A percentile compares a stretch with the other conserved stretches of the same genome.
phyloP scores from a whole-genome alignment of 2,329 filamentous ascomycete species.

The Celoporthe dispersa region DNA sequence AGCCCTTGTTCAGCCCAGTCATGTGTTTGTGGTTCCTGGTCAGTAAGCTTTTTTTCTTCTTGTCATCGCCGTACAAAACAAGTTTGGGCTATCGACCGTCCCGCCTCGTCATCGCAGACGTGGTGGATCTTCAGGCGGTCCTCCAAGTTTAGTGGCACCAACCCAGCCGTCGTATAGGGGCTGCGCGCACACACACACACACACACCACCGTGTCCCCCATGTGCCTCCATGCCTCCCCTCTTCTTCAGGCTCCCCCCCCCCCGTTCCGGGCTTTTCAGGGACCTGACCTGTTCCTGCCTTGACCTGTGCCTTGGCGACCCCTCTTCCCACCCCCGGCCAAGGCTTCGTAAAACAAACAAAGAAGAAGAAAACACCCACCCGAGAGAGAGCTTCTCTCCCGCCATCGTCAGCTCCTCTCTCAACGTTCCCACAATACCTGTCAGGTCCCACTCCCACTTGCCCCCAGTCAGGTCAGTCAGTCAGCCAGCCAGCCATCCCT shows the following conservation, averaged over 20 bases:
- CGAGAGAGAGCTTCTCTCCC: not conserved
- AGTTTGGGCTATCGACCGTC: not conserved
- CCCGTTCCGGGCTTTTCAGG: constrained; percentile 2
- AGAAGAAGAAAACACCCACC: not conserved
- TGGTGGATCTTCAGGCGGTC: constrained; percentile 1
- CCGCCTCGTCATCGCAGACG: constrained; percentile 1
- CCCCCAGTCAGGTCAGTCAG: not conserved
- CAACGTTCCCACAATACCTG: constrained; percentile 14
- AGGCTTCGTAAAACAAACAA: not conserved
- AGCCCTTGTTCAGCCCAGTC: not conserved
- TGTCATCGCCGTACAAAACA: not conserved
- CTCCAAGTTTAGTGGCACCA: not conserved
- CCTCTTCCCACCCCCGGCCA: not conserved
- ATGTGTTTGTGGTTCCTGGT: not conserved
- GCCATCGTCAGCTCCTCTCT: constrained; percentile 1
- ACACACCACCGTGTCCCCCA: not conserved
- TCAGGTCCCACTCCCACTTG: not conserved
- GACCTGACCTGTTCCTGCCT: constrained; percentile 7
- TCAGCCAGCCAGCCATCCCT: not conserved
- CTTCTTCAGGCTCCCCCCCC: not conserved
- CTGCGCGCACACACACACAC: no score
- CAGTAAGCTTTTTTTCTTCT: not conserved
- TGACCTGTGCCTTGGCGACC: constrained; percentile 1
- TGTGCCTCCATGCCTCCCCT: not conserved
- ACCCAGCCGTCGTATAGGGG: not conserved